These are phyloP conservation scores for Fraxinus baroniana DNA, from an alignment of 305 asterid species.

Conservation along the genomic window DNA sequence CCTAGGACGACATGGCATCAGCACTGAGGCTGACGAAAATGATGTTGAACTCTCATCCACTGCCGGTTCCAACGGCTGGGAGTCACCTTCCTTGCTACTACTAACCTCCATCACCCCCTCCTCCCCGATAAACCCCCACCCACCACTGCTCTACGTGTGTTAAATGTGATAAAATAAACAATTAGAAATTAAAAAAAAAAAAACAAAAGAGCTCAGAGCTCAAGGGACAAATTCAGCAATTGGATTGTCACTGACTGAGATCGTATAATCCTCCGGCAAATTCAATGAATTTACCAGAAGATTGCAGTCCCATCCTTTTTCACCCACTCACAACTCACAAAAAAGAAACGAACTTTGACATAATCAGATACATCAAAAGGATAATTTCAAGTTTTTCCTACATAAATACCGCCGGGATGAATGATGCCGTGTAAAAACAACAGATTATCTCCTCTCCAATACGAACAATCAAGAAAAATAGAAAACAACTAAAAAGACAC, in stretches of 20 bases:
- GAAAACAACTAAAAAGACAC: neutral
- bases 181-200: neutral
- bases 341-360: slow-evolving; percentile 24
- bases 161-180: slow-evolving; percentile 19
- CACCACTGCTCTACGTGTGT: slow-evolving; percentile 19
- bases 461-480: no score
- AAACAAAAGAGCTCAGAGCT: slow-evolving; percentile 3
- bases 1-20: slow-evolving; percentile 66
- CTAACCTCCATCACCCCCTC: slow-evolving; percentile 61
- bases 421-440: neutral
- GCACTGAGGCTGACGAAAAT: slow-evolving; percentile 38
- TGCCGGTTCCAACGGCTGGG: slow-evolving; percentile 23
- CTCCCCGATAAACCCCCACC: slow-evolving; percentile 22
- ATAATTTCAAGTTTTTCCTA: neutral
- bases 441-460: neutral
- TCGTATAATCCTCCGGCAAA: slow-evolving; percentile 59
- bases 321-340: slow-evolving; percentile 36
- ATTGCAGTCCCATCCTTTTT: slow-evolving; percentile 94
- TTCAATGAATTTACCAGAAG: slow-evolving; percentile 72
- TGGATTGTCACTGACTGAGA: slow-evolving; percentile 29
- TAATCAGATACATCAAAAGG: slow-evolving; percentile 25
- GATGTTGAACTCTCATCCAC: slow-evolving; percentile 51
- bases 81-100: slow-evolving; percentile 39
- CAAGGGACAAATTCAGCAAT: slow-evolving; percentile 25
- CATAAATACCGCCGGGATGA: neutral